phyloP scores from a whole-genome alignment of 164 flowering plant species.

The Paratinospora sagittata region DNA sequence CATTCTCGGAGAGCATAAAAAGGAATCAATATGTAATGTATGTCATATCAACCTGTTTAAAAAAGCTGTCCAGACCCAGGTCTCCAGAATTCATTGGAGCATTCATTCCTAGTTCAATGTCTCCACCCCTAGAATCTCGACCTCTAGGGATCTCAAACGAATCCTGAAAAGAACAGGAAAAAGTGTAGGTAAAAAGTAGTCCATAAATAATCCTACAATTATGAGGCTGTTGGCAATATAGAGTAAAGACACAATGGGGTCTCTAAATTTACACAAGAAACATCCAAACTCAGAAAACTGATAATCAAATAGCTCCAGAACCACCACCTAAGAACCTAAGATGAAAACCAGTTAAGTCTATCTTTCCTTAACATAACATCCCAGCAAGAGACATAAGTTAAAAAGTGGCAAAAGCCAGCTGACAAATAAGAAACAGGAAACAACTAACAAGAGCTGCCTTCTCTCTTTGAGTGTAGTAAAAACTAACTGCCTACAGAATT shows the following conservation, averaged over 20 bases:
- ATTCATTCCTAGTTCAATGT: slow-evolving; percentile 20
- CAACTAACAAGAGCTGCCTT: too few species aligned
- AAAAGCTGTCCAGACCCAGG: slow-evolving; percentile 28
- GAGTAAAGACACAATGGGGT: not conserved
- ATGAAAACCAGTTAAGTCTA: too few species aligned
- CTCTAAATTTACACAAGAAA: not conserved
- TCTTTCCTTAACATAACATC: too few species aligned
- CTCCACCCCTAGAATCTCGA: slow-evolving; percentile 18
- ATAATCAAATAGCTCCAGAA: too few species aligned
- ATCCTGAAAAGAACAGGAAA: slow-evolving; percentile 22
- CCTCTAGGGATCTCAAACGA: slow-evolving; percentile 25
- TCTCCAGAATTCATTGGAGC: slow-evolving; percentile 20
- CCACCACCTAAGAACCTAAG: too few species aligned
- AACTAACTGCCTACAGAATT: too few species aligned
- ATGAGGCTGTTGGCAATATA: not conserved
- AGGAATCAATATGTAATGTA: not conserved
- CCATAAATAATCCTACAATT: not conserved
- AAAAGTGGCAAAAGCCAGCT: too few species aligned
- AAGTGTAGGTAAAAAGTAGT: not conserved
- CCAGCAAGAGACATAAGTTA: too few species aligned
- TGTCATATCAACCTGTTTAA: slow-evolving; percentile 25
- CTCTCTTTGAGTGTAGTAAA: too few species aligned
- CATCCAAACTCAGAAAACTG: not conserved
- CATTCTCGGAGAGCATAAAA: not conserved
- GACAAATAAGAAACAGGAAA: too few species aligned